Evolutionary conservation across 768 basidiomycete species (phyloP), one percentile per base, ranked within the genome.

Genomic region (Lactifluus subvellereus): DNA sequence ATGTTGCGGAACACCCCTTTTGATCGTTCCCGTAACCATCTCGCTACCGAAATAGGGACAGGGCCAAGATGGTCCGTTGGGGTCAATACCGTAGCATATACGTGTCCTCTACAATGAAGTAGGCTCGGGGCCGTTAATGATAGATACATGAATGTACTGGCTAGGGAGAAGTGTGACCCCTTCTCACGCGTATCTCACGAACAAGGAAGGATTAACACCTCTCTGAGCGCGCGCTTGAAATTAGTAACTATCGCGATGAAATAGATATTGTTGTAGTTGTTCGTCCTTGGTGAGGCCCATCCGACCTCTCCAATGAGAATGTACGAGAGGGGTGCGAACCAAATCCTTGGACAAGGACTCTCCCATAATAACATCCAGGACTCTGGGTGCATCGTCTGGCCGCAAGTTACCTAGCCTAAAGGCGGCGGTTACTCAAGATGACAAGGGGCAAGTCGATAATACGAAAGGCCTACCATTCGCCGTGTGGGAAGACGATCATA

Each of bases 261-360:
- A 48, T 13, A 33, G 49, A 61, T 50, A 57, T 53, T 27, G 74
- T 13, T 74, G 69, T 40, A 80, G 61, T 69, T 88, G 87, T 54
- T 85, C 80, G 13, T 79, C 80, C 68, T 83, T 85, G 38, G 74
- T 75, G 22, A 87, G 69, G 0, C 88, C 88, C 81, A 86, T 88
- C 37, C 87, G 77, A 11, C 89, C 89, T 61, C 89, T 79, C 88
- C 87, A 90, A 69, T 85, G 80, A 0, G 69, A 64, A 51, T 76
- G 78, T 47, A 77, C 73, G 18, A 81, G 67, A 5, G 83, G 81
- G 9, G 72, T 67, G 53, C 49, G 59, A 33, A 38, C 16, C 48
- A 55, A 54, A n/a, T 65, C 51, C 32, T 47, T 63, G 56, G 49
- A 75, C 68, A 1, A 78, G 77, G 32, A 67, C 56, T 8, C 68